Conservation (phyloP, 2,329 filamentous ascomycete genomes). For the Neofusicoccum laricinum region DNA sequence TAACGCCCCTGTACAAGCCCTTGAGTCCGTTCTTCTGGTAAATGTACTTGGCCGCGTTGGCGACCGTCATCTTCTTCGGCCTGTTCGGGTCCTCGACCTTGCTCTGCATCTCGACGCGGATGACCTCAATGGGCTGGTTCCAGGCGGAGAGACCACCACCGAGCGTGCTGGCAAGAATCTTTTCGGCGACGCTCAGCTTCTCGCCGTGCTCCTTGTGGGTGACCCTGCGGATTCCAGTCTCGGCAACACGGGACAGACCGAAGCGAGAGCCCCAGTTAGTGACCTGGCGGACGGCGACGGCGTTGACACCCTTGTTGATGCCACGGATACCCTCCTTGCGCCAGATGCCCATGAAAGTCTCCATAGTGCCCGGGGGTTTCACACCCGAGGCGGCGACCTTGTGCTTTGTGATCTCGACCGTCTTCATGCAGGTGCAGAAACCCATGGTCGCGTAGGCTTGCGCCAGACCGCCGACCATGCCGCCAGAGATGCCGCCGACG, state of each 20-base stretch:
- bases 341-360: constrained; percentile 97
- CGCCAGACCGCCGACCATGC: constrained; percentile 90
- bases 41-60: constrained; percentile 79
- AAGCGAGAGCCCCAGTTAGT: constrained; percentile 99
- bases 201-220: constrained; percentile 77
- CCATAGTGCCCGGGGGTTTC: constrained; percentile 85
- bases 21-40: constrained; percentile 83
- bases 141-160: constrained; percentile 95
- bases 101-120: constrained; percentile 99
- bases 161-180: constrained; percentile 79
- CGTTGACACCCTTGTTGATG: constrained; percentile 99
- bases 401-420: constrained; percentile 98
- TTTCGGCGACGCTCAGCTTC: constrained; percentile 77
- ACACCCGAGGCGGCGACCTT: constrained; percentile 82
- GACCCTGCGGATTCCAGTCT: constrained; percentile 76
- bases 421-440: constrained; percentile 99
- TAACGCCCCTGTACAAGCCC: constrained; percentile 93
- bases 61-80: constrained; percentile 98
- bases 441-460: constrained; percentile 99
- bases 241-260: constrained; percentile 86
- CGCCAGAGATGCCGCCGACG: constrained; percentile 81
- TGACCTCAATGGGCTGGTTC: constrained; percentile 99
- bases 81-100: constrained; percentile 97
- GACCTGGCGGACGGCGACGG: constrained; percentile 97
- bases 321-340: constrained; percentile 87